Conservation (phyloP, 129 eudicot species). For the Gnaphalium uliginosum region DNA sequence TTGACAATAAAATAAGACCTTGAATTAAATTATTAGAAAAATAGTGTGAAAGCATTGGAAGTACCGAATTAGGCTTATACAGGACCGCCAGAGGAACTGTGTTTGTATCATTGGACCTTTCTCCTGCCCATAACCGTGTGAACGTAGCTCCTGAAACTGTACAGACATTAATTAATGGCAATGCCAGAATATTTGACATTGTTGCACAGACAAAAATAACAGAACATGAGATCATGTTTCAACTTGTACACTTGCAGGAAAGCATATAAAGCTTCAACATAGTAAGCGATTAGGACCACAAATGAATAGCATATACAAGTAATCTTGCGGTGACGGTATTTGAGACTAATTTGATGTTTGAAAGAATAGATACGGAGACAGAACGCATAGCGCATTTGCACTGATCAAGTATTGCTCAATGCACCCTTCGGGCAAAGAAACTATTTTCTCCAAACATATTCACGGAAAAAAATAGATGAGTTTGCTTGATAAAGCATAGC, state of each 20-base stretch:
- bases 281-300: not conserved
- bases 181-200: slow-evolving; percentile 11
- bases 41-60: slow-evolving; percentile 15
- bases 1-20: not conserved
- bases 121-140: slow-evolving; percentile 76
- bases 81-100: slow-evolving; percentile 61
- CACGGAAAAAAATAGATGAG: not conserved
- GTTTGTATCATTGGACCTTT: slow-evolving; percentile 42
- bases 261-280: slow-evolving; percentile 11
- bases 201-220: not conserved
- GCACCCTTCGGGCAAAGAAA: too few relatives aligned
- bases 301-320: slow-evolving; percentile 5
- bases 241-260: slow-evolving; percentile 12
- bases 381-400: not conserved
- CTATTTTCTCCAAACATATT: too few relatives aligned
- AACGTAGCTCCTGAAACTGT: slow-evolving; percentile 56
- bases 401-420: too few relatives aligned
- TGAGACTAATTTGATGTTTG: not conserved
- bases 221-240: slow-evolving; percentile 13
- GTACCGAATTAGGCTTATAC: slow-evolving; percentile 55
- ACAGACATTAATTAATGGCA: slow-evolving; percentile 6
- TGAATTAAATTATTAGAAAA: not conserved
- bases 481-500: not conserved
- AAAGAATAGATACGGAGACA: too few relatives aligned
- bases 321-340: not conserved